Percentiles rank a stretch among this genome's conserved stretches.
Evolutionary conservation across 2,329 filamentous ascomycete species (phyloP).

Genomic region (Colletotrichum sp.): DNA sequence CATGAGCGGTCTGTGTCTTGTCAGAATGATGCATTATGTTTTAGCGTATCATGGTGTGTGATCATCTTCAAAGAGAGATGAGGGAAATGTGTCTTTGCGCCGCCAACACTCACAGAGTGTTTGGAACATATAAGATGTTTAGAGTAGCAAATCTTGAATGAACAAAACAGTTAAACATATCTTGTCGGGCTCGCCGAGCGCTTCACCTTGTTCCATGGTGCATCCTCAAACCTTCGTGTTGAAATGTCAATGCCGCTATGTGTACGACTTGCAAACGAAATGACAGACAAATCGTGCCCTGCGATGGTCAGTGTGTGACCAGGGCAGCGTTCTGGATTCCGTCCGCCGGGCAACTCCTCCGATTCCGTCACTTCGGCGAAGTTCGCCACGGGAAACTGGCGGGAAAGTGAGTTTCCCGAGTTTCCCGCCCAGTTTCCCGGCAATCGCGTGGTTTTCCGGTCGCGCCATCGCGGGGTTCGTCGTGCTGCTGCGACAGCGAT

Average conservation of each 20-base stretch:
- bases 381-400: background rate
- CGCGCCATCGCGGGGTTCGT: conserved; percentile 3
- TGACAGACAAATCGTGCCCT: background rate
- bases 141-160: background rate
- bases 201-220: background rate
- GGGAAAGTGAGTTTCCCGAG: background rate
- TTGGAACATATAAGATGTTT: background rate
- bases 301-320: background rate
- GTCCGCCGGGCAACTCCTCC: background rate
- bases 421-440: background rate
- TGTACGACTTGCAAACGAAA: background rate
- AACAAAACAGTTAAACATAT: background rate
- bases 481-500: background rate
- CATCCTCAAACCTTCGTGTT: background rate
- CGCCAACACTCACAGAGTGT: background rate
- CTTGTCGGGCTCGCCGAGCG: background rate
- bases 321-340: background rate
- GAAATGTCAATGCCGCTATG: background rate
- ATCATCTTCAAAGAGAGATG: background rate
- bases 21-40: background rate
- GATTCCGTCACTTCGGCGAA: conserved; percentile 4
- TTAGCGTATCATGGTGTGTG: background rate
- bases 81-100: background rate
- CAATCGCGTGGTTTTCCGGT: background rate
- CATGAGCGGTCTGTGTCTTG: background rate